Conservation (phyloP, 805 yeast species). For the Kluyveromyces aestuarii region DNA sequence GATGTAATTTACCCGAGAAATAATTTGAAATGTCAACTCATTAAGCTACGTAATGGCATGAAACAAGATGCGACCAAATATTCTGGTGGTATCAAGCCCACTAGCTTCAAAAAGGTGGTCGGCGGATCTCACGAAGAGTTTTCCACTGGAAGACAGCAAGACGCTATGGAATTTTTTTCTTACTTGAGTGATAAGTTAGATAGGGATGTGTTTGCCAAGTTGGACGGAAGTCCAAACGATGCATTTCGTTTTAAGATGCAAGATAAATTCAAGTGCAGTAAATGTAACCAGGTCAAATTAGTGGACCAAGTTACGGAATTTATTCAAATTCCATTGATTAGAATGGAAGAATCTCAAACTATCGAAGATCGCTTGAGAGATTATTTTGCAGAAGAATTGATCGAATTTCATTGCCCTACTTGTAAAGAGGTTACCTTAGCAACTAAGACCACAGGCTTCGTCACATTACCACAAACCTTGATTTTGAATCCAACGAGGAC, state of each 20-base stretch:
- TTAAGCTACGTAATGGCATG: constrained; percentile 74
- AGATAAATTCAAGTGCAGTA: constrained; percentile 45
- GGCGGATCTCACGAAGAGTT: constrained; percentile 80
- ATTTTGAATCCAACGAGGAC: constrained; percentile 73
- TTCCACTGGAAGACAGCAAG: constrained; percentile 83
- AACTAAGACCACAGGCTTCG: constrained; percentile 18
- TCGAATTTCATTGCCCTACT: constrained; percentile 55
- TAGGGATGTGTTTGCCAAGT: constrained; percentile 27
- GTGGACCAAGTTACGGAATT: constrained; percentile 49
- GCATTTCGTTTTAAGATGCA: constrained; percentile 57
- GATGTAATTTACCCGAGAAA: constrained; percentile 44
- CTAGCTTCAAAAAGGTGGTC: constrained; percentile 62
- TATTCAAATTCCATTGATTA: constrained; percentile 44
- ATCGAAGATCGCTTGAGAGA: constrained; percentile 37
- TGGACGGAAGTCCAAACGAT: constrained; percentile 38
- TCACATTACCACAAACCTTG: constrained; percentile 59
- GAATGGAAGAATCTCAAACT: constrained; percentile 34
- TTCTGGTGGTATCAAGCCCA: constrained; percentile 72
- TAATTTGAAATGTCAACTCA: constrained; percentile 65
- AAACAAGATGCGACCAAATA: constrained; percentile 37
- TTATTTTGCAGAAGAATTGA: constrained; percentile 44
- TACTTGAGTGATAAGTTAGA: constrained; percentile 60
- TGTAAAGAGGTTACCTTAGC: constrained; percentile 34
- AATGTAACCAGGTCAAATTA: constrained; percentile 55
- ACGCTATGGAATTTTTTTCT: constrained; percentile 81